Conservation (phyloP, 495 filamentous ascomycete genomes). For the Aspergillus bertholletiae region DNA sequence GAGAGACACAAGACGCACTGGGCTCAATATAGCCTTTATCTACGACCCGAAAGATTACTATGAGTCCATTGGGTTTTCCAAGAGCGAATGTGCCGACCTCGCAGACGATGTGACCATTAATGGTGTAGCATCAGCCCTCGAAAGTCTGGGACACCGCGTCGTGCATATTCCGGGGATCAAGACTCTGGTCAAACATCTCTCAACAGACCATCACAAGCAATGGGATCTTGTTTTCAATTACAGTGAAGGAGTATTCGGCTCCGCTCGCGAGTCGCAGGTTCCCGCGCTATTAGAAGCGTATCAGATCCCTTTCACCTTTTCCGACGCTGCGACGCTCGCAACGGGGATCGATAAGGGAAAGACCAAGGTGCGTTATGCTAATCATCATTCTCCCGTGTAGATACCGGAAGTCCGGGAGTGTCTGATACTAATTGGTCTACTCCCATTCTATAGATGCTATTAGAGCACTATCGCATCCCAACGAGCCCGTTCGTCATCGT, state of each 20-base stretch:
- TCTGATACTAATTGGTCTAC: not conserved
- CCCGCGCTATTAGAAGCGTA: not conserved
- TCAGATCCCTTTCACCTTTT: not conserved
- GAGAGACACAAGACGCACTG: not conserved
- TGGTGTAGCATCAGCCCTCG: not conserved
- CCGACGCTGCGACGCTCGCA: not conserved
- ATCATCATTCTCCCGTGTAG: no score
- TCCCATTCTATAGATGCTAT: not conserved
- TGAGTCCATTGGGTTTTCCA: not conserved
- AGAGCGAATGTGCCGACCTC: not conserved
- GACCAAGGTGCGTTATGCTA: not conserved
- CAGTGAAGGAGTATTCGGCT: not conserved
- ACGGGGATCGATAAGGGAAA: not conserved
- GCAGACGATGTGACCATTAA: not conserved
- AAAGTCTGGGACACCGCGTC: not conserved
- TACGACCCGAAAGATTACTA: not conserved
- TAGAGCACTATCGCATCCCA: slow-evolving; percentile 6
- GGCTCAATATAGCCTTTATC: not conserved
- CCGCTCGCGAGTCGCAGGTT: not conserved
- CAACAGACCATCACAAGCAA: not conserved
- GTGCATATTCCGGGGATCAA: not conserved
- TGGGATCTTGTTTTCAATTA: not conserved
- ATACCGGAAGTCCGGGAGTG: no score
- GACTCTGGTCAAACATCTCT: not conserved
- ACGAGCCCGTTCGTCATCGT: slow-evolving; percentile 4